Percentiles rank a stretch among this genome's conserved stretches.
phyloP scores from a whole-genome alignment of 208 protist species.

The Trypanosoma congolense region DNA sequence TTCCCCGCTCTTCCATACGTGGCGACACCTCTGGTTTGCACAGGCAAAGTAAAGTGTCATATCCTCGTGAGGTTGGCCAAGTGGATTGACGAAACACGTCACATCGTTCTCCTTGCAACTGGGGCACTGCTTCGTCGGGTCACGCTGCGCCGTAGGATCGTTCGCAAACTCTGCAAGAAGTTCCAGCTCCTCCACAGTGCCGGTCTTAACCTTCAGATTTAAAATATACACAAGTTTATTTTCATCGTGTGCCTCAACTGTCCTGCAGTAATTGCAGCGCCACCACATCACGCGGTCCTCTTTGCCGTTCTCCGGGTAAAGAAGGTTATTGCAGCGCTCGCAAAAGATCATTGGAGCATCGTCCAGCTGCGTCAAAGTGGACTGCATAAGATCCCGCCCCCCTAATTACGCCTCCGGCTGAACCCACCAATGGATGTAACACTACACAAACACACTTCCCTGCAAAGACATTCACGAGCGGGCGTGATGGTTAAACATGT shows the following conservation, averaged over 20 bases:
- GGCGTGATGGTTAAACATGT: no score
- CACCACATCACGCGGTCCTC: slow-evolving; percentile 53
- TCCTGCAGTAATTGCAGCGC: slow-evolving; percentile 86
- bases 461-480: no score
- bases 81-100: slow-evolving; percentile 86
- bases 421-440: neutral
- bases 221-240: slow-evolving; percentile 85
- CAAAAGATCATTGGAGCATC: slow-evolving; percentile 88
- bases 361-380: slow-evolving; percentile 20
- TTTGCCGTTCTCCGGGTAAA: slow-evolving; percentile 76
- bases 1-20: slow-evolving; percentile 80
- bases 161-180: slow-evolving; percentile 83
- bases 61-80: slow-evolving; percentile 84
- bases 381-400: slow-evolving; percentile 9
- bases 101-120: slow-evolving; percentile 65
- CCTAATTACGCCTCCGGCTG: neutral
- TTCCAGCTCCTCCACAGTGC: slow-evolving; percentile 68
- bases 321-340: slow-evolving; percentile 76
- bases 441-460: no score
- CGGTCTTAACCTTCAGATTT: slow-evolving; percentile 81
- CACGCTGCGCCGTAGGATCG: slow-evolving; percentile 85
- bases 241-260: slow-evolving; percentile 68
- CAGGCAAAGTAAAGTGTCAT: slow-evolving; percentile 90
- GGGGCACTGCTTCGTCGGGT: slow-evolving; percentile 69
- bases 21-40: slow-evolving; percentile 67